These are phyloP conservation scores for Phialophora macrospora DNA, from an alignment of 2,329 filamentous ascomycete genomes.

Conservation along the genomic window DNA sequence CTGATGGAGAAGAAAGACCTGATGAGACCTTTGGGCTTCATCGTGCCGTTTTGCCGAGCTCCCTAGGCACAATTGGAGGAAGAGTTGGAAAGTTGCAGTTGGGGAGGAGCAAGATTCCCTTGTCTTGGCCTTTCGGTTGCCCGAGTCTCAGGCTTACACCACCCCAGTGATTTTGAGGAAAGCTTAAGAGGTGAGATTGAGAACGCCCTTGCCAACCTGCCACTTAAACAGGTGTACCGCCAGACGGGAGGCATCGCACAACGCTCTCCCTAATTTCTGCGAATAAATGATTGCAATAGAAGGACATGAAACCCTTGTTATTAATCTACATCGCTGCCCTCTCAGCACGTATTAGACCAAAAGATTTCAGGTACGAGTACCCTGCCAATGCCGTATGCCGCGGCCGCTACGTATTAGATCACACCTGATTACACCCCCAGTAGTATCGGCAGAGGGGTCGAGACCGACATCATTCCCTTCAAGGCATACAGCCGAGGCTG, in stretches of 20 bases:
- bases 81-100: neutral
- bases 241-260: neutral
- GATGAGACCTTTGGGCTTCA: slow-evolving; percentile 5
- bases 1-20: slow-evolving; percentile 18
- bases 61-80: slow-evolving; percentile 12
- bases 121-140: neutral
- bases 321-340: neutral
- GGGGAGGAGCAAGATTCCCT: neutral
- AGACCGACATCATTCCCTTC: neutral
- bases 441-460: too few relatives aligned
- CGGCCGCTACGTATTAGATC: neutral
- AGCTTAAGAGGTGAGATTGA: neutral
- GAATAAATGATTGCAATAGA: neutral
- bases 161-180: neutral
- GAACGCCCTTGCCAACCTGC: neutral
- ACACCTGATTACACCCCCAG: too few relatives aligned
- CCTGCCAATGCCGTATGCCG: neutral
- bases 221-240: neutral
- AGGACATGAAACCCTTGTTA: neutral
- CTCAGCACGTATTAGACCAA: neutral
- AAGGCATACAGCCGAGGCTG: neutral
- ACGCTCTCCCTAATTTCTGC: neutral
- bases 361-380: neutral
- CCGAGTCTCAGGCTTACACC: neutral
- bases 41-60: slow-evolving; percentile 30